Percentiles rank a stretch among this genome's conserved stretches.
Evolutionary conservation across 2,329 filamentous ascomycete species (phyloP).

Genomic region (Botrytis aclada): DNA sequence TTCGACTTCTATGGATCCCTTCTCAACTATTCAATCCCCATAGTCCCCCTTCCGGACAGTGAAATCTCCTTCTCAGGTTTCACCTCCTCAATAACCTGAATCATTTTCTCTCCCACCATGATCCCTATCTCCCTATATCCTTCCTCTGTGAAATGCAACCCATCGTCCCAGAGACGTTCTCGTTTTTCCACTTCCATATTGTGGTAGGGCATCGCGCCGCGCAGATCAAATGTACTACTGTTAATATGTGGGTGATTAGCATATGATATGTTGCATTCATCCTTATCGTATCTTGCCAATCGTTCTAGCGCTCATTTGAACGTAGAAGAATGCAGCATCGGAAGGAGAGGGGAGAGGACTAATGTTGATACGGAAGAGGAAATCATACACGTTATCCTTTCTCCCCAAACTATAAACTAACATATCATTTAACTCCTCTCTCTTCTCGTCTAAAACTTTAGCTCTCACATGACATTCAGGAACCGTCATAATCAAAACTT

Average conservation of each 20-base stretch:
- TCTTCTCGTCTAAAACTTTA: constrained; percentile 38
- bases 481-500: constrained; percentile 61
- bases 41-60: not conserved
- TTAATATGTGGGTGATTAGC: not conserved
- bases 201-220: constrained; percentile 52
- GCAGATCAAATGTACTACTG: constrained; percentile 56
- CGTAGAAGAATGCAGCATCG: not conserved
- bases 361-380: not conserved
- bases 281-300: not conserved
- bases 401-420: constrained; percentile 40
- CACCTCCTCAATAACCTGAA: constrained; percentile 43
- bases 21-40: not conserved
- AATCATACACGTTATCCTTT: constrained; percentile 24
- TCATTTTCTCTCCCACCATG: constrained; percentile 52
- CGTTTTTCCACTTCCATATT: constrained; percentile 47
- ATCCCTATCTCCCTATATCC: constrained; percentile 63
- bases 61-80: constrained; percentile 1
- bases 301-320: not conserved
- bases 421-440: constrained; percentile 49
- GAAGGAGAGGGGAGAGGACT: not conserved
- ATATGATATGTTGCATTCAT: not conserved
- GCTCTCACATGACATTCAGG: constrained; percentile 46
- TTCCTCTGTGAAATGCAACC: constrained; percentile 54
- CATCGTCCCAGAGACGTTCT: constrained; percentile 57
- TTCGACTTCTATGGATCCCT: too few species aligned